Evolutionary conservation across 768 basidiomycete species (phyloP), one percentile per base, ranked within the genome.

Genomic region (Mrakia hoshinonis): DNA sequence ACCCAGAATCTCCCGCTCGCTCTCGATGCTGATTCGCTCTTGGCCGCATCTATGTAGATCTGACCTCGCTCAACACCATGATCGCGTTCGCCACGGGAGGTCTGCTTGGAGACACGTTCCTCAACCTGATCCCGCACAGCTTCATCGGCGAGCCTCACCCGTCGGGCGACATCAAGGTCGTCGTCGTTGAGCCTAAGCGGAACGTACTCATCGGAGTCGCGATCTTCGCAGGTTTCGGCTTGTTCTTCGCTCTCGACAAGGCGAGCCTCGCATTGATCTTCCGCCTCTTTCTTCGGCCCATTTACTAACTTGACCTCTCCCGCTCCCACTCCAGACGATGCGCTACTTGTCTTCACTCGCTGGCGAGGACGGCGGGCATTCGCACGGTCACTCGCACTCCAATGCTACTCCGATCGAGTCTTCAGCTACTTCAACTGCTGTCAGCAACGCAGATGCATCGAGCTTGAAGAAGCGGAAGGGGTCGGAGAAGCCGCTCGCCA

Each of bases 201-300:
- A 94, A 94, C 79, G 91, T 96, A 74, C 80, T 94, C 51, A 86
- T 93, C 74, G 91, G 89, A 43, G 82, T 91, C 11, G 89, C 85
- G 38, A 89, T 93, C 75, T 93, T 94, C 77, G 75, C 86, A 31
- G 92, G 92, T 5, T 95, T 95, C 79, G 87, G 90, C 43, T 81
- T 89, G 0, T 95, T 95, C 81, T 95, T 94, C 81, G 84, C 92
- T 76, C 91, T 94, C 86, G 92, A 95, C 78, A 95, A 94, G 81
- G 63, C 46, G 11, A 86, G 89, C 92, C 13, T 83, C 93, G 24
- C 85, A 87, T 52, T 83, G 86, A 9, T 39, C 18, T 29, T 15
- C 52, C 18, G 26, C 15, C 1, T 31, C 43, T 58, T 43, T 58
- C 7, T 5, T 15, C 18, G 2, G 31, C 1, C 20, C 11, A 43